Evolutionary conservation across 495 filamentous ascomycete genomes (phyloP), one percentile per base, ranked within the genome.

Genomic region (Penicillium subrubescens): DNA sequence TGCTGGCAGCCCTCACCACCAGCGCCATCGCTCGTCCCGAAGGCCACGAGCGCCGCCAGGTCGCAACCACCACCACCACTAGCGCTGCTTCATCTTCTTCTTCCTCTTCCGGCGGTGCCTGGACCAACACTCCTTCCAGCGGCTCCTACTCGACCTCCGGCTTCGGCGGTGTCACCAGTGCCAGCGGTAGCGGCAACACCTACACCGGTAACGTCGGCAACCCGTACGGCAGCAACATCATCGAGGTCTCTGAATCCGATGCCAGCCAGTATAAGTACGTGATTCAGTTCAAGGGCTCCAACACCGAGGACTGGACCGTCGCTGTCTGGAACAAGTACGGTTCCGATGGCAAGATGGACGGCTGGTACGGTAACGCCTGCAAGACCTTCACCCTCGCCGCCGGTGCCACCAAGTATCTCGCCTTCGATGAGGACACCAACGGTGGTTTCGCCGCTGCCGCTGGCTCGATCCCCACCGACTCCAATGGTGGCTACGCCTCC

Each of bases 311-410:
- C 63, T 81, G 81, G 71, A 78, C 74, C 46, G 71, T 84, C 61
- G 75, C 72, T 65, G 71, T 86, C 75, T 87, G 81, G 80, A 83
- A 86, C 77, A 87, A 86, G 77, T 75, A 72, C 55, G 78, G 77
- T 50, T 60, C 70, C 5, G 75, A 80, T 35, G 77, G 75, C 35
- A 59, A 64, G n/a, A 70, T 80, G 66, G 59, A 71, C 55, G 76
- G 82, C 56, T 83, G 74, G 67, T 81, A 75, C 60, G 75, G 73
- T 57, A 65, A 75, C 46, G 73, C 79, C 54, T 74, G 73, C 35
- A 61, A 82, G 37, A 79, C 66, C 37, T 76, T 86, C 65, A 71
- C 74, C 33, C 74, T 87, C 43, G 53, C 72, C 51, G 52, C 80
- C 37, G 81, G 81, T 17, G 73, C 73, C 35, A 78, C 77, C 41